These are phyloP conservation scores for Plasmodium malariae DNA, from an alignment of 169 alveolate genomes.

Conservation along the genomic window DNA sequence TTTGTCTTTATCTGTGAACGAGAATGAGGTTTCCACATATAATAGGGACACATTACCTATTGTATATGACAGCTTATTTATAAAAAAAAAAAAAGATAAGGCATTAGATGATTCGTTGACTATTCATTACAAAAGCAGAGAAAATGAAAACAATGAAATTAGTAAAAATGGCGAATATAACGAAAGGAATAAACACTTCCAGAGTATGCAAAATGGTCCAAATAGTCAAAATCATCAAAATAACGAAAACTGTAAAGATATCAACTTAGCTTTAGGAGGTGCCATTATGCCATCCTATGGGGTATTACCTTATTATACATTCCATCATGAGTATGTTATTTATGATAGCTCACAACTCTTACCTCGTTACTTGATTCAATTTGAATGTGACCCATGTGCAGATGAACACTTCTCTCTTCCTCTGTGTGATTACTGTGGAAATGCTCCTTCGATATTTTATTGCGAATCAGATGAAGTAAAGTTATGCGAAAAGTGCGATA, in stretches of 20 bases:
- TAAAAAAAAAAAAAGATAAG: conserved; percentile 82
- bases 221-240: conserved; percentile 1
- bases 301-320: conserved; percentile 91
- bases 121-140: conserved; percentile 82
- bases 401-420: conserved; percentile 92
- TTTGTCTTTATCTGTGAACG: conserved; percentile 78
- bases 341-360: conserved; percentile 92
- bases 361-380: conserved; percentile 89
- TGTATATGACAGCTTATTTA: conserved; percentile 89
- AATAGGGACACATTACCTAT: conserved; percentile 80
- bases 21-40: conserved; percentile 76
- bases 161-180: conserved; percentile 27
- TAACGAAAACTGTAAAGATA: conserved; percentile 46
- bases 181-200: conserved; percentile 44
- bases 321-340: conserved; percentile 89
- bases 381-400: conserved; percentile 90
- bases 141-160: conserved; percentile 67
- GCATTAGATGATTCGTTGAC: conserved; percentile 86
- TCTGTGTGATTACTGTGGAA: conserved; percentile 92
- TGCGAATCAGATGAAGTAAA: conserved; percentile 92
- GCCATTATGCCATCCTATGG: conserved; percentile 85
- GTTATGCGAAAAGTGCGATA: conserved; percentile 91
- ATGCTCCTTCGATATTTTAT: conserved; percentile 90
- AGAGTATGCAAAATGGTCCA: conserved; percentile 4
- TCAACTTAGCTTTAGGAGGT: conserved; percentile 66